phyloP scores from a whole-genome alignment of 2,329 filamentous ascomycete genomes.

The Cytospora piceae region DNA sequence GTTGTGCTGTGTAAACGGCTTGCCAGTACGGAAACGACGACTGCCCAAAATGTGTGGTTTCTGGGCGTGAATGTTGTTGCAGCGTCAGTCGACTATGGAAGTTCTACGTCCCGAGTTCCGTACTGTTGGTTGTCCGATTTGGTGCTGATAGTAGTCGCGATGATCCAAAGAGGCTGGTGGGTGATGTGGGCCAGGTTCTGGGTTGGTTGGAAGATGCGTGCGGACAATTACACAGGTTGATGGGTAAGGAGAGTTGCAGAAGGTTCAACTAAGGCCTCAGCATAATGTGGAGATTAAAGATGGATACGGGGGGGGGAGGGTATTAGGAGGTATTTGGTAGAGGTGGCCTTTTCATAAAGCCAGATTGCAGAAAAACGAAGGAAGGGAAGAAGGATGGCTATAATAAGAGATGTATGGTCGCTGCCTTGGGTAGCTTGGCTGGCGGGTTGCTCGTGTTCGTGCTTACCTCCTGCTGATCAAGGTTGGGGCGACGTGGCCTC shows the following conservation, averaged over 20 bases:
- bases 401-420: background rate
- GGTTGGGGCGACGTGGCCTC: conserved; percentile 29
- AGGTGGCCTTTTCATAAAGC: conserved; percentile 9
- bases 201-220: conserved; percentile 7
- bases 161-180: conserved; percentile 3
- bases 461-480: conserved; percentile 9
- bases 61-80: conserved; percentile 13
- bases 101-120: conserved; percentile 5
- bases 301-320: background rate
- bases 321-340: conserved; percentile 2
- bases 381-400: conserved; percentile 5
- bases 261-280: conserved; percentile 24
- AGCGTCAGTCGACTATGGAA: background rate
- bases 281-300: conserved; percentile 22
- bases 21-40: conserved; percentile 17
- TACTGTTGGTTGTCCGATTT: conserved; percentile 18
- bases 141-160: background rate
- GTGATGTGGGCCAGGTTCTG: background rate
- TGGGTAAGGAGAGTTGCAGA: conserved; percentile 8
- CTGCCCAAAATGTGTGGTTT: conserved; percentile 5
- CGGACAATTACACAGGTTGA: conserved; percentile 22
- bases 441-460: conserved; percentile 14
- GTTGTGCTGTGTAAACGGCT: conserved; percentile 14
- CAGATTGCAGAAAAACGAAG: conserved; percentile 17
- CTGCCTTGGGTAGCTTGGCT: conserved; percentile 6